Base-by-base conservation (phyloP, 441 rosid genomes). In the Gossypium aridum region DNA sequence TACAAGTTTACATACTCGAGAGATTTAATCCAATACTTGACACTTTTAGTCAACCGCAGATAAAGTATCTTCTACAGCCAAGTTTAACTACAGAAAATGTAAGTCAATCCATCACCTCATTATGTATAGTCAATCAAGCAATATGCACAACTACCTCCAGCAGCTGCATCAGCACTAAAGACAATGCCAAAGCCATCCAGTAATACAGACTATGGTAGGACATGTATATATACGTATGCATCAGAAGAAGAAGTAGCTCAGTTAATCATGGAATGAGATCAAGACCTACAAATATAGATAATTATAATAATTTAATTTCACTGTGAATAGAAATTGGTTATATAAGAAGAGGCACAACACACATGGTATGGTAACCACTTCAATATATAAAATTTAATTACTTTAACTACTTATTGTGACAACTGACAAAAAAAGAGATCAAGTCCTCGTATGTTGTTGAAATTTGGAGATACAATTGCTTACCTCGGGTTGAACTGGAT, bases 401-500 rank as follows among this genome's bases (percentile, higher is more conserved):
- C 56, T 67, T 25, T 7, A 56, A 67, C 19, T 1, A 14, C 71
- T 7, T 25, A 49, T 7, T 67, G 20, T 39, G 26, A 39, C 56
- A 73, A 34, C 37, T 22, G 8, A 22, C 28, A 34, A 57, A 37
- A 28, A 61, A 20, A 26, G 43, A 34, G 57, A 65, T 64, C 39
- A 71, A 22, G 59, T 71, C 74, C 39, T 57, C 49, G 5, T 17
- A 28, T 20, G 56, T 67, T 45, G 16, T 53, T 72, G 67, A 76
- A 26, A 66, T 39, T 73, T 72, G 51, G 64, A 53, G 49, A 71
- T 56, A 55, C 9, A 56, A 64, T 51, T 70, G 71, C 74, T 76
- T 76, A 78, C 84, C 71, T 39, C 57, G 28, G 82, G 55, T 76
- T 70, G 78, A 6, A 67, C 39, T 2, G 77, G 56, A 79, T 45